Conservation (phyloP, 768 basidiomycete genomes). For the Xanthoconium stramineum region DNA sequence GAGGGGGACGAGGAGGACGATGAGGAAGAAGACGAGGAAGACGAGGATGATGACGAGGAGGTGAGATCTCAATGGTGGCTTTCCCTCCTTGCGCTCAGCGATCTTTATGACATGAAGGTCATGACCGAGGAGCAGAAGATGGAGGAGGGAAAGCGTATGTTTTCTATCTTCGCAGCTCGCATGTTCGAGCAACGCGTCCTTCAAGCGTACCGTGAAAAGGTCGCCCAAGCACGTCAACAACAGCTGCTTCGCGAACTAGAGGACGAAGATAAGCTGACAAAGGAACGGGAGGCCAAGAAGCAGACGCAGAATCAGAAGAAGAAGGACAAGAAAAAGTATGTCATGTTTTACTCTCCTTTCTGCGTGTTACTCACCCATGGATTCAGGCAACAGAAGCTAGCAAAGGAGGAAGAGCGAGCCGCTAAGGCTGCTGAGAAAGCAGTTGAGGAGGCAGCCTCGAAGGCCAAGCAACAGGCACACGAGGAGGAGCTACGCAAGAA, state of each 20-base stretch:
- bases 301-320: constrained; percentile 96
- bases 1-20: constrained; percentile 62
- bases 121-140: constrained; percentile 98
- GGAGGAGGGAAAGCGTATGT: constrained; percentile 99
- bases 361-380: constrained; percentile 1
- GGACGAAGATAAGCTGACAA: constrained; percentile 85
- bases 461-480: constrained; percentile 69
- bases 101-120: constrained; percentile 37
- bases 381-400: constrained; percentile 81
- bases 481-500: constrained; percentile 82
- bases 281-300: constrained; percentile 88
- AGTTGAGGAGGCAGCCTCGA: constrained; percentile 76
- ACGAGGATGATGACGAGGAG: constrained; percentile 47
- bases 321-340: constrained; percentile 96
- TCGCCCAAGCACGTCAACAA: constrained; percentile 92
- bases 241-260: constrained; percentile 93
- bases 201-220: constrained; percentile 93
- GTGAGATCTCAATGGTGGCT: constrained; percentile 26
- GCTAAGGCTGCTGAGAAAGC: constrained; percentile 80
- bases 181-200: constrained; percentile 99
- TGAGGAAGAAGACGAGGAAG: constrained; percentile 61
- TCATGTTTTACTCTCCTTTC: constrained; percentile 18
- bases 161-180: constrained; percentile 97
- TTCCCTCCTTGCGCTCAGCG: constrained; percentile 8
- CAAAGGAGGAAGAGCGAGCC: constrained; percentile 90